Evolutionary conservation across 371 early-diverging fungal species (phyloP).

Genomic region (Saksenaea vasiformis): DNA sequence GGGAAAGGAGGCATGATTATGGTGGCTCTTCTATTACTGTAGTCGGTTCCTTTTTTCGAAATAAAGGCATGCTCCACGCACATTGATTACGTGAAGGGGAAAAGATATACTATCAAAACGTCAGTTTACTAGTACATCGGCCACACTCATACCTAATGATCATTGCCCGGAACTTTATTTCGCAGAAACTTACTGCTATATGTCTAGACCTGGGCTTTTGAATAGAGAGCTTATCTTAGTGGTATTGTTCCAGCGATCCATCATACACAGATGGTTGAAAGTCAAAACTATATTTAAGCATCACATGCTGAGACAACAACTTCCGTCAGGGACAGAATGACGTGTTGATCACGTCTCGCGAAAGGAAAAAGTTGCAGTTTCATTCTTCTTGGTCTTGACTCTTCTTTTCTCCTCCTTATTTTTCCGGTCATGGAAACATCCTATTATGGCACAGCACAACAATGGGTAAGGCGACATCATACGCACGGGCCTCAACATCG

Average conservation of each 20-base stretch:
- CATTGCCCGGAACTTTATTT: no score
- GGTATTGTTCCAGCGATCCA: not conserved
- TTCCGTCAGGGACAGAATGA: not conserved
- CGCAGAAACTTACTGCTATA: no score
- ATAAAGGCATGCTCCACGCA: no score
- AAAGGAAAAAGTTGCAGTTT: not conserved
- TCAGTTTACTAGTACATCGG: no score
- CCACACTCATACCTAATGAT: no score
- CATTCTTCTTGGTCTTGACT: not conserved
- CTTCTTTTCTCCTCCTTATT: conserved; percentile 2
- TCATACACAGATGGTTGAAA: not conserved
- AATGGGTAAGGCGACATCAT: not conserved
- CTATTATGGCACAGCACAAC: not conserved
- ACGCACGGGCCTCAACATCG: not conserved
- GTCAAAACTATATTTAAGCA: not conserved
- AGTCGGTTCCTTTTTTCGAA: no score
- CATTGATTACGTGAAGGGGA: no score
- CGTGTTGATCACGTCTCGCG: not conserved
- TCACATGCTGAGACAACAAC: not conserved
- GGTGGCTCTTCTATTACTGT: no score
- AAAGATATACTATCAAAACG: no score
- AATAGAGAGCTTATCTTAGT: not conserved
- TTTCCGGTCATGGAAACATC: not conserved
- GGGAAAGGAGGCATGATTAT: no score
- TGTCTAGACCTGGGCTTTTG: no score